Base-by-base conservation (phyloP, 2,329 filamentous ascomycete genomes). In the Neopestalotiopsis rosae region DNA sequence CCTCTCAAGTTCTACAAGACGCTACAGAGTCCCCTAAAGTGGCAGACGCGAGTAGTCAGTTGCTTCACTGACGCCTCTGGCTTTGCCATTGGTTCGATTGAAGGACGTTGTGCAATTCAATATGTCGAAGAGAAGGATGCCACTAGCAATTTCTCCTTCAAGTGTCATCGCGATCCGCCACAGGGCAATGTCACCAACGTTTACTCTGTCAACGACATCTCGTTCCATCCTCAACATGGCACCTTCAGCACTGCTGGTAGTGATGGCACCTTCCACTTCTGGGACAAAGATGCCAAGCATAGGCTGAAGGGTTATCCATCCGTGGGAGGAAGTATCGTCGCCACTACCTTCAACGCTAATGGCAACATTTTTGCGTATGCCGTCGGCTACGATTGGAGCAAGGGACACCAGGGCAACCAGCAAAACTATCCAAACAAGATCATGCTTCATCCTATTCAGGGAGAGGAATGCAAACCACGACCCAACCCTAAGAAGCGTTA, bases 201-300 rank as follows among this genome's bases (percentile, higher is more conserved):
- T 75, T 96, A 95, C 85, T 91, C 94, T 1, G 94, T 99, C 78
- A 99, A 99, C 83, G 92, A 94, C 74, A 99, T 99, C 81, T 97
- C 94, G 30, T 98, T 98, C 90, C 96, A 99, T 83, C 96, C 96
- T 1, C 87, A 93, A 13, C 95, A 98, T 81, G 96, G 96, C 77
- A 99, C 96, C n/a, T 99, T 99, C 85, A 97, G 93, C 83, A 99
- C 96, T 2, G 94, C 96, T 62, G 96, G 96, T 67, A 93, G 91
- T 42, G 96, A 99, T 81, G 96, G 96, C 67, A 98, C 96, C 0
- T 99, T 98, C 86, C 93, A 96, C 84, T 96, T 95, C 87, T 96
- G 93, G 93, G 96, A 99, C 76, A 95, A 95, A 84, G 92, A 95
- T 76, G 93, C 93, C 69, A 96, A 96, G 83, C 93, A 96, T 82